phyloP scores from a whole-genome alignment of 2,329 filamentous ascomycete species.

The Fusarium mangiferae region DNA sequence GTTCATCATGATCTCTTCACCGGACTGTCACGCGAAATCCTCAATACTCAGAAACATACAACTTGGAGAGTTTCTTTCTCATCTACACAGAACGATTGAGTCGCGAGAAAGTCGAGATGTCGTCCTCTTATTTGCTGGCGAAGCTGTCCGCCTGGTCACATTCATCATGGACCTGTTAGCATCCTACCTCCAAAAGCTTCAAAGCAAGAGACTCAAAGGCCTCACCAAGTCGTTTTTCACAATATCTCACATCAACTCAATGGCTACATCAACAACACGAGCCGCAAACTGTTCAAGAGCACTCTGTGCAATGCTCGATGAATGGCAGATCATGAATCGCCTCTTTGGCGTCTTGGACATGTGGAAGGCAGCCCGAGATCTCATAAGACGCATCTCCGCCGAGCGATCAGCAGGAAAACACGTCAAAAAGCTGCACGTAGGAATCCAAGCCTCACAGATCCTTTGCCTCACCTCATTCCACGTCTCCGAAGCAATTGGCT shows the following conservation, averaged over 20 bases:
- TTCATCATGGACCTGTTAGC: background rate
- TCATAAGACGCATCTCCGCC: background rate
- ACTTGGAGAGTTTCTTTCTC: background rate
- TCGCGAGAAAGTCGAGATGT: background rate
- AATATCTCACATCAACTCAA: background rate
- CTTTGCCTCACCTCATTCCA: constrained; percentile 3
- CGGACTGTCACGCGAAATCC: background rate
- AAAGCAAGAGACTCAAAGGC: background rate
- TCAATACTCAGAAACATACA: background rate
- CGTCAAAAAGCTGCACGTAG: rapidly evolving
- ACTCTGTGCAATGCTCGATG: background rate
- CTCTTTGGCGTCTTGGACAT: constrained; percentile 1
- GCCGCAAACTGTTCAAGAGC: background rate
- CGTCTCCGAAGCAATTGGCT: background rate
- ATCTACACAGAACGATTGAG: background rate
- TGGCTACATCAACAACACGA: background rate
- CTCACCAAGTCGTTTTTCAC: background rate
- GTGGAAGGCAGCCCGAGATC: background rate
- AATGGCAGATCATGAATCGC: constrained; percentile 14
- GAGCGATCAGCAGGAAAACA: background rate
- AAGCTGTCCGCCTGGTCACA: background rate
- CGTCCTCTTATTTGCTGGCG: background rate
- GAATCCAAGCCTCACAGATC: background rate
- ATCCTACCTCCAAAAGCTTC: background rate
- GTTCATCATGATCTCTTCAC: background rate